Base-by-base conservation (phyloP, 208 protist species). In the Leptomonas seymouri region DNA sequence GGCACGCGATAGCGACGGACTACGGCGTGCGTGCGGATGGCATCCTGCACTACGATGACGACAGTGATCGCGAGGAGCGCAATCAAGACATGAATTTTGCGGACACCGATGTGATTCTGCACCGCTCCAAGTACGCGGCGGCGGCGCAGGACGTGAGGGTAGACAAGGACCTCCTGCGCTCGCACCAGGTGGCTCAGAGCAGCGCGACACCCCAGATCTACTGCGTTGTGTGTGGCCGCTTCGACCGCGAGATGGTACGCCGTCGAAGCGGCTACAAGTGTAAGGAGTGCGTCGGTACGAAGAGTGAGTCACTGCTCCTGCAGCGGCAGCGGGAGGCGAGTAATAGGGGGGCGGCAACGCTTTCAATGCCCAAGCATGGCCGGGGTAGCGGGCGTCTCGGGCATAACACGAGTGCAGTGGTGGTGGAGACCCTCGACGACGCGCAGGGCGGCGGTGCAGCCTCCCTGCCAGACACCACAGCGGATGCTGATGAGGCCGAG, bases 201-300 rank as follows among this genome's bases (percentile, higher is more conserved):
- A 56, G 49, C 59, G 77, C 60, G 36, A 73, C 83, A 0, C 85
- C 88, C 21, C 79, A 84, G 42, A 85, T 90, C 21, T 93, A 90
- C 74, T 93, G 88, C 54, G 88, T 93, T 20, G 88, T 93, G 57
- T 93, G 88, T 62, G 85, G 88, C 48, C 85, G 88, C 36, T 91
- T 90, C 59, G 88, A 93, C 42, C 76, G 85, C 20, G 85, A 93
- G 55, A 89, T 93, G 85, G 85, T 91, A 50, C 72, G 80, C 21
- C 85, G 88, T 15, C 77, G 79, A 42, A 89, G 87, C 68, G 88
- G 88, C 2, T 91, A 89, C 75, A 93, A 93, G 72, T 93, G 88
- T 57, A 82, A 79, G 55, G 85, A 91, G 61, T 93, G 88, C 48
- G 82, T 93, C 31, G 88, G 88, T 9, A 79, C 74, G 7, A 91